A percentile compares a stretch with the other conserved stretches of the same genome.
Conservation (phyloP, 192 early-diverging fungal species). For the Gigaspora rosea region DNA sequence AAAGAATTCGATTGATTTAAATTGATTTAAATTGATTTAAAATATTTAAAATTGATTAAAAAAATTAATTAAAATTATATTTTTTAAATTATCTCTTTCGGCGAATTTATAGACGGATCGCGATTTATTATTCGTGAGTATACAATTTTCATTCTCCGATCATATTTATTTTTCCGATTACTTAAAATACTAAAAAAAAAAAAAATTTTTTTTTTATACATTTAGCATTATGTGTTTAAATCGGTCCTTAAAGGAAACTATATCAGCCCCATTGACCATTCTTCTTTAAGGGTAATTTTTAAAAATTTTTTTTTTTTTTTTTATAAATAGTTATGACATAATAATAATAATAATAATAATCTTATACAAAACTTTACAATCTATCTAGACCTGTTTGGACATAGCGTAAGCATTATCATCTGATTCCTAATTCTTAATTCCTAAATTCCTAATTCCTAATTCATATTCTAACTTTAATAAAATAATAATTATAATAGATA, state of each 20-base stretch:
- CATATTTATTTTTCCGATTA: not conserved
- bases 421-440: not conserved
- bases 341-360: not conserved
- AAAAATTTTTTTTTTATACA: no score
- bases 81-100: not conserved
- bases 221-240: not conserved
- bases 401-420: not conserved
- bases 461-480: not conserved
- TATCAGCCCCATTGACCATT: not conserved
- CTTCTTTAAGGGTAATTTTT: not conserved
- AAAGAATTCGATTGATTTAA: not conserved
- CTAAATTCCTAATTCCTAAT: no score
- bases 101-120: not conserved
- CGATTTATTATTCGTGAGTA: not conserved
- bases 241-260: not conserved
- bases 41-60: not conserved
- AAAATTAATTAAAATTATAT: not conserved
- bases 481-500: not conserved
- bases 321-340: not conserved
- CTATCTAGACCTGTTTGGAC: not conserved
- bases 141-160: not conserved
- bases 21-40: not conserved
- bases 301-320: not conserved
- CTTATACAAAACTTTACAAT: not conserved
- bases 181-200: no score